These are phyloP conservation scores for Graphilbum sp. DNA, from an alignment of 2,329 filamentous ascomycete species.

Conservation along the genomic window DNA sequence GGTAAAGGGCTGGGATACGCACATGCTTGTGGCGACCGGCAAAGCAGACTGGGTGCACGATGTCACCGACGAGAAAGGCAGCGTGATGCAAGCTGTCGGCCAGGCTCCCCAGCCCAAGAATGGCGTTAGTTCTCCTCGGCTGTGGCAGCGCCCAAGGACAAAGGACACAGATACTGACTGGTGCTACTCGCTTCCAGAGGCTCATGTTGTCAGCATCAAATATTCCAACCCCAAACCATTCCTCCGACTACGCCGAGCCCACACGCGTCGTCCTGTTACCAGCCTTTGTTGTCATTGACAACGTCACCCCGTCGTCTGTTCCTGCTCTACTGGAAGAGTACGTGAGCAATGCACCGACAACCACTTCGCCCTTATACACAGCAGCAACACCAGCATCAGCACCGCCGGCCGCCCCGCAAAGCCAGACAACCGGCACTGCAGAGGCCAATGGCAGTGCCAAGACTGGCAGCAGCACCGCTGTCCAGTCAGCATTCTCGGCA, in stretches of 20 bases:
- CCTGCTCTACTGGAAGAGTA: constrained; percentile 54
- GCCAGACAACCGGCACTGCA: neutral
- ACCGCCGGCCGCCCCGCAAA: constrained; percentile 20
- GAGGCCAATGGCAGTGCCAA: neutral
- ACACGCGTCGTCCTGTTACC: constrained; percentile 75
- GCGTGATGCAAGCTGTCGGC: constrained; percentile 62
- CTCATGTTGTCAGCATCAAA: constrained; percentile 88
- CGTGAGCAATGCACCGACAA: constrained; percentile 54
- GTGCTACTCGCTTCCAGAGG: constrained; percentile 30
- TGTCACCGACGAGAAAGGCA: constrained; percentile 74
- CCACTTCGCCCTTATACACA: constrained; percentile 29
- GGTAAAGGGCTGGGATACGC: constrained; percentile 75
- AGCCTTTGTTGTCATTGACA: constrained; percentile 66
- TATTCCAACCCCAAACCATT: constrained; percentile 62
- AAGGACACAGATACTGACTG: neutral
- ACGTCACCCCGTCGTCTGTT: constrained; percentile 62
- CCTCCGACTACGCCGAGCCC: constrained; percentile 45
- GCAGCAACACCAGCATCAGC: constrained; percentile 34
- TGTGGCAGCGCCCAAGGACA: neutral
- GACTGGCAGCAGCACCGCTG: neutral
- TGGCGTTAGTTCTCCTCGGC: constrained; percentile 34
- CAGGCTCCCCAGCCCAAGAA: constrained; percentile 43
- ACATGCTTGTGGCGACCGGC: constrained; percentile 84
- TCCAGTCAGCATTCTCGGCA: constrained; percentile 21
- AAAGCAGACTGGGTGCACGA: constrained; percentile 90